These are phyloP conservation scores for Cryptococcus amylolentus DNA, from an alignment of 1,284 basidiomycete species.

Conservation along the genomic window DNA sequence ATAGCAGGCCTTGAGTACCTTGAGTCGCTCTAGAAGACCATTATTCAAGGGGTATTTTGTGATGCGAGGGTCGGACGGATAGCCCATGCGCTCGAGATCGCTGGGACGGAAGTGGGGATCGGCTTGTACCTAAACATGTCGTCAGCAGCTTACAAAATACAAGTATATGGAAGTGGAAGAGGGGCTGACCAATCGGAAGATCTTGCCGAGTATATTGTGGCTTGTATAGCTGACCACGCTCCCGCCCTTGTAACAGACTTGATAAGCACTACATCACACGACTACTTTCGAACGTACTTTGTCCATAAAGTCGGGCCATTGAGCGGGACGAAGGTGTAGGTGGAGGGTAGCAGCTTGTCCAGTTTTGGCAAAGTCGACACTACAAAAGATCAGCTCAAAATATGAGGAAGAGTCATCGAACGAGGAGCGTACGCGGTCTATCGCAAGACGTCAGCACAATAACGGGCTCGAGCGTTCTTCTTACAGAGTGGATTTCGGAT, in stretches of 20 bases:
- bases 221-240: constrained; percentile 28
- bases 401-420: background rate
- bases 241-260: constrained; percentile 15
- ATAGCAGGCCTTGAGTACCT: constrained; percentile 33
- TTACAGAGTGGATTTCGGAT: constrained; percentile 40
- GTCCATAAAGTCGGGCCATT: constrained; percentile 50
- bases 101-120: constrained; percentile 32
- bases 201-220: constrained; percentile 38
- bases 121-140: constrained; percentile 25
- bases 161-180: no score
- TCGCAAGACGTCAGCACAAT: background rate
- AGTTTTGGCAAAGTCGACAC: constrained; percentile 51
- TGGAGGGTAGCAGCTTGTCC: constrained; percentile 40
- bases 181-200: constrained; percentile 37
- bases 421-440: constrained; percentile 35
- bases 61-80: constrained; percentile 25
- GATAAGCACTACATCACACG: background rate
- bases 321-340: constrained; percentile 22
- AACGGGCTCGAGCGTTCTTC: constrained; percentile 4
- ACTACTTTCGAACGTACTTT: constrained; percentile 19
- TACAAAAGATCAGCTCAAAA: constrained; percentile 4
- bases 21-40: constrained; percentile 27
- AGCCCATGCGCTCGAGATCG: constrained; percentile 22
- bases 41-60: constrained; percentile 18
- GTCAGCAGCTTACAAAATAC: background rate